Evolutionary conservation across 2,329 filamentous ascomycete species (phyloP), one percentile per base, ranked within the genome.

Genomic region (Scortechinia acanthostroma): DNA sequence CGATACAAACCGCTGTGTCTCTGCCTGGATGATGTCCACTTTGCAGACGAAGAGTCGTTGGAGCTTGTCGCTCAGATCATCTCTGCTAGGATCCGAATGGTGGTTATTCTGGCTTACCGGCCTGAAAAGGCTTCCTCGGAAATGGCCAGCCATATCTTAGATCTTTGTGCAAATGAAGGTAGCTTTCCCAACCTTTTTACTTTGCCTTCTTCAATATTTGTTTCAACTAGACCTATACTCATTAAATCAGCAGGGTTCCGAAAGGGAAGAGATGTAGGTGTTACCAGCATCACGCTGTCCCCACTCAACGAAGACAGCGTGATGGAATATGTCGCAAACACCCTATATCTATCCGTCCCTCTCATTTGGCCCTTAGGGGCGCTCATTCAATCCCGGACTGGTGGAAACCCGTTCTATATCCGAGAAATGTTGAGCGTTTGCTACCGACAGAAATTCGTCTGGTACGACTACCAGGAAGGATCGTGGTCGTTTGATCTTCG

Each of bases 351-450:
- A 46, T 70, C 80, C 0, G 76, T 75, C 47, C 80, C 88, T 23
- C 86, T 89, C 42, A 77, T 93, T 1, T 68, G 87, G 1, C 83
- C 90, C 0, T 70, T 97, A 16, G 86, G 88, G 2, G 78, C 90
- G 4, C 87, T 95, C 6, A 80, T 96, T 4, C 87, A 94, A 59
- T 90, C 91, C 55, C 94, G 93, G 65, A 91, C 88, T 5, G 78
- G 78, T 21, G 91, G 91, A 1, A 95, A 95, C 49, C 85, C 90
- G 0, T 96, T 95, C 56, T 94, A 93, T 56, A 86, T 95, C 60
- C 77, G 88, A 46, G 88, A 95, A 63, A 94, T 96, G 76, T 75
- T 96, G 3, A 88, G 88, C 56, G 84, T 86, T 2, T 94, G 88
- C 58, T 83, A 95, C 59, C 80, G 88, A 33, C 93, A 88, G 57